Percentiles rank a stretch among this genome's conserved stretches.
Evolutionary conservation across 192 early-diverging fungal genomes (phyloP).

Genomic region (Coemansia sp.): DNA sequence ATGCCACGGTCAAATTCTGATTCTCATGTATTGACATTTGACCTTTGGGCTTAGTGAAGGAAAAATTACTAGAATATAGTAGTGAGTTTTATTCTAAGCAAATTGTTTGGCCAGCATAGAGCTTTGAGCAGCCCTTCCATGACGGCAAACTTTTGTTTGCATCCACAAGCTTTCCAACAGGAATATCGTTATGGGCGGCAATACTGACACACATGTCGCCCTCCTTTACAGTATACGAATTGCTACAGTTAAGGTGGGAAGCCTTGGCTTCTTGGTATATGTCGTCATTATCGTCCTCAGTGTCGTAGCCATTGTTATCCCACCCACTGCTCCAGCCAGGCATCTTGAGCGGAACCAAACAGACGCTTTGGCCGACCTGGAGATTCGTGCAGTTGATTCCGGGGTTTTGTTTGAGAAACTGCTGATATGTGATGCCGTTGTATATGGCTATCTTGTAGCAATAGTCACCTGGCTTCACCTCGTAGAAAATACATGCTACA

Average conservation of each 20-base stretch:
- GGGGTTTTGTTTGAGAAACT: slow-evolving; percentile 44
- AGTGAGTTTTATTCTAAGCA: slow-evolving; percentile 16
- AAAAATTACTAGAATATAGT: too few species aligned
- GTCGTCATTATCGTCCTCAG: background rate
- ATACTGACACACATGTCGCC: slow-evolving; percentile 46
- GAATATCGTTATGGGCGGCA: slow-evolving; percentile 12
- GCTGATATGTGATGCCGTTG: slow-evolving; percentile 40
- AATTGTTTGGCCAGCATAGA: slow-evolving; percentile 30
- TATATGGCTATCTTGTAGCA: slow-evolving; percentile 46
- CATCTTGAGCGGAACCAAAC: slow-evolving; percentile 26
- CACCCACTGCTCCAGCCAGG: slow-evolving; percentile 8
- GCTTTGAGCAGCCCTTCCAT: slow-evolving; percentile 33
- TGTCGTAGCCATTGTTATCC: background rate
- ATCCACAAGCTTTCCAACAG: slow-evolving; percentile 19
- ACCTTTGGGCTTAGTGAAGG: too few species aligned
- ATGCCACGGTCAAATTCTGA: too few species aligned
- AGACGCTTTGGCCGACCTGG: slow-evolving; percentile 33
- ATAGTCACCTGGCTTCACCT: slow-evolving; percentile 44
- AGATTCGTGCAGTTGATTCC: slow-evolving; percentile 38
- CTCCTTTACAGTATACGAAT: slow-evolving; percentile 29
- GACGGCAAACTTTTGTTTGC: slow-evolving; percentile 11
- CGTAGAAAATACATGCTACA: slow-evolving; percentile 46
- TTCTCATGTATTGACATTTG: too few species aligned
- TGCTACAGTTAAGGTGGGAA: slow-evolving; percentile 9
- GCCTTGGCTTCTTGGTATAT: background rate